Evolutionary conservation across 441 rosid species (phyloP), one percentile per base, ranked within the genome.

Genomic region (Eutrema salsugineum): DNA sequence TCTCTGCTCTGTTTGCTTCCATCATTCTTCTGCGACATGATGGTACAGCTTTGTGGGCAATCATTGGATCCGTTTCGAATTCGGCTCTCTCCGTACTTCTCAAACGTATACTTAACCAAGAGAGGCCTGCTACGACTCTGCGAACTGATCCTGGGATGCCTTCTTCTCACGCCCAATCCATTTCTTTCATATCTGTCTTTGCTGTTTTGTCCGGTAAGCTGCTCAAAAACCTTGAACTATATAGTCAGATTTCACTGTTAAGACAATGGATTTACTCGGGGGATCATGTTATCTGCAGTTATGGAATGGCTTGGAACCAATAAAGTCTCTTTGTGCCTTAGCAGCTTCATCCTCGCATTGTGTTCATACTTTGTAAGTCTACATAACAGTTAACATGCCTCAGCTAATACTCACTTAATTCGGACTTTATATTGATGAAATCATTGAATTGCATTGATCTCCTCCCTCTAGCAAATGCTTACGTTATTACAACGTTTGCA

Each of bases 311-410:
- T 83, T 19, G 96, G 93, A 55, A 50, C 82, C 42, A 84, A 67
- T 49, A 76, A n/a, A 77, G 19, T 78, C 44, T 69, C 93, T 5
- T 33, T 89, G 70, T 46, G 56, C 19, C 33, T 87, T 72, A 66
- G 83, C 40, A 76, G 66, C 17, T 8, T 88, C 42, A 67, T 79
- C 68, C 65, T 94, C 70, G 87, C 85, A 49, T 63, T 72, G 43
- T 85, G 88, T 66, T 78, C 85, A 30, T 94, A 92, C 73, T 73
- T 92, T 73, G 99, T 90, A 80, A 91, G 96, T 81, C 79, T 68
- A 3, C 32, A 9, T 8, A 38, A n/a, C 11, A 27, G 8, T 1
- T 38, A 15, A 44, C 66, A 62, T 40, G 32, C 1, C 28, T 47
- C 17, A 47, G n/a, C 32, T 8, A 16, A 17, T 12, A 44, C 6